Evolutionary conservation across 2,329 filamentous ascomycete species (phyloP), one percentile per base, ranked within the genome.

Genomic region (Chalaropsis ovoidea): DNA sequence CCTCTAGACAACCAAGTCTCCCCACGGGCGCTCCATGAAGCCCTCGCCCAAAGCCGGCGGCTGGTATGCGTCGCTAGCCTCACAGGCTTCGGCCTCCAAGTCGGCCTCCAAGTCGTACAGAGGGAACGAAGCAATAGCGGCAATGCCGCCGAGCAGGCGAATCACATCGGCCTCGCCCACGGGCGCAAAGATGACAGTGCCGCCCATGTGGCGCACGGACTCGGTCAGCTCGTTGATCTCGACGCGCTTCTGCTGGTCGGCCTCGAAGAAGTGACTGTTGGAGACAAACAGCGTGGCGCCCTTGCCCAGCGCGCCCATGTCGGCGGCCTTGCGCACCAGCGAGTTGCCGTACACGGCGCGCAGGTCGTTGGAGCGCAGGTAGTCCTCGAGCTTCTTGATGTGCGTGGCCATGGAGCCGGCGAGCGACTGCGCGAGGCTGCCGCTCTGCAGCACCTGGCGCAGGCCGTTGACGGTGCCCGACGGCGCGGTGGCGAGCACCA

Each of bases 51-150:
- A 31, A 31, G 52, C 52, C 17, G 52, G 52, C 27, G 52, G 52
- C 10, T 49, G 45, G 22, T 58, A 22, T 15, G 45, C 35, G 10
- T 68, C 72, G 3, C 68, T 71, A 11, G 72, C 76, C 1, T 77
- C 77, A 4, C 78, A 2, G 31, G 6, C 31, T 6, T 31, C 78
- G 7, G 77, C 78, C 2, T 78, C 85, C 1, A n/a, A n/a, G n/a
- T 87, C 85, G 42, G 31, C 31, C 31, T 92, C 86, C 69, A 95
- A 78, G 70, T 95, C 91, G 19, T 83, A 77, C 45, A 97, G 81
- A 0, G 94, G 92, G 73, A 92, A 99, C 13, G 93, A 96, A 69
- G 96, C 77, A 35, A 96, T 87, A 1, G 91, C 91, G 17, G 93
- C 94, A 68, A 99, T 87, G 19, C 91, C 89, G 0, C 94, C 92